Conservation (phyloP, 495 filamentous ascomycete species). For the Rhizodiscina lignyota region DNA sequence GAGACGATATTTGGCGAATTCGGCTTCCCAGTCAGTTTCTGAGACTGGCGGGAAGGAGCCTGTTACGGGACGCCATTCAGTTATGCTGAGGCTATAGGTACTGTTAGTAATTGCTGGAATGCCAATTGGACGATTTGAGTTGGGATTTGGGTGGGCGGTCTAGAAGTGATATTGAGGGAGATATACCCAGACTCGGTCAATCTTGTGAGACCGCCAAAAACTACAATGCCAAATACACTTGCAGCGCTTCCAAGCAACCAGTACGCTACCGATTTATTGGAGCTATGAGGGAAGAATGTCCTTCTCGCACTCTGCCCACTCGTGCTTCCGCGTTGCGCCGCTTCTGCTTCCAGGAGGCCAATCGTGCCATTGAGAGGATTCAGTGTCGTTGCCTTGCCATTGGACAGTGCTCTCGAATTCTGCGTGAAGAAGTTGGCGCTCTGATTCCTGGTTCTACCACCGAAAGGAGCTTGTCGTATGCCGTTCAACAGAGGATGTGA, state of each 20-base stretch:
- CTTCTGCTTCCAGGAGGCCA: too few species aligned
- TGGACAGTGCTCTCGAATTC: too few species aligned
- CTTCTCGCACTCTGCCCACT: too few species aligned
- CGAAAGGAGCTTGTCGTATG: too few species aligned
- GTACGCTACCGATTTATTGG: conserved; percentile 61
- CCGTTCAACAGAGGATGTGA: too few species aligned
- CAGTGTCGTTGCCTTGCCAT: too few species aligned
- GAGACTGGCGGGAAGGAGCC: conserved; percentile 77
- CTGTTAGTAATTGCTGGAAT: conserved; percentile 5
- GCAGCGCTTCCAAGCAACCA: conserved; percentile 85
- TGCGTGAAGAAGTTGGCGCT: too few species aligned
- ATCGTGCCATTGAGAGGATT: not conserved
- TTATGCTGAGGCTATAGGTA: conserved; percentile 72
- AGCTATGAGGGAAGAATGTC: conserved; percentile 49
- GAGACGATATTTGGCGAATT: conserved; percentile 78
- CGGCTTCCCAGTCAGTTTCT: conserved; percentile 63
- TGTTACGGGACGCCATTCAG: conserved; percentile 96
- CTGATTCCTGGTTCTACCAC: too few species aligned
- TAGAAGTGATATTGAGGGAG: not conserved
- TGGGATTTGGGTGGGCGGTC: not conserved
- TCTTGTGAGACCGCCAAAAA: conserved; percentile 85
- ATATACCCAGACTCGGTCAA: conserved; percentile 89
- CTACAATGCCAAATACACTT: conserved; percentile 89
- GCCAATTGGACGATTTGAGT: not conserved
- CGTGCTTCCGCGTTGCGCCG: too few species aligned